phyloP scores from a whole-genome alignment of 1,284 basidiomycete species.

The Hypsizygus ulmarius region DNA sequence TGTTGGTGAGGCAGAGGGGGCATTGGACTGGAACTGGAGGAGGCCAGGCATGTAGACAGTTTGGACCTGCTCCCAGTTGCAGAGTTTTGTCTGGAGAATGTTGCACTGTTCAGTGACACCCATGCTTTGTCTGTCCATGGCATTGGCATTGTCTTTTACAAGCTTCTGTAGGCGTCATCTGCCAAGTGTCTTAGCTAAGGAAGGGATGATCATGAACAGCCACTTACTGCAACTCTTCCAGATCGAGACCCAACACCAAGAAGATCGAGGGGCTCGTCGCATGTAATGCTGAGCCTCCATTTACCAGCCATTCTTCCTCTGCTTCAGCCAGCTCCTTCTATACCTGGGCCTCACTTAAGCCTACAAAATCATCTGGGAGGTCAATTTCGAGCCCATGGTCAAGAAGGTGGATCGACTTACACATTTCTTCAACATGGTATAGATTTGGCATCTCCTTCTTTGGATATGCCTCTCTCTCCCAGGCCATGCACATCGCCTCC shows the following conservation, averaged over 20 bases:
- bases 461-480: too few relatives aligned
- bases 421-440: too few relatives aligned
- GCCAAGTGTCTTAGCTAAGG: too few relatives aligned
- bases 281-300: background rate
- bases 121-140: background rate
- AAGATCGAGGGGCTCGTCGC: constrained; percentile 9
- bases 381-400: too few relatives aligned
- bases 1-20: background rate
- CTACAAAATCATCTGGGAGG: too few relatives aligned
- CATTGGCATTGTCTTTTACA: too few relatives aligned
- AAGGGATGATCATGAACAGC: too few relatives aligned
- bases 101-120: constrained; percentile 15
- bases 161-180: too few relatives aligned
- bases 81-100: constrained; percentile 9
- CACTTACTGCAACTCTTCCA: background rate
- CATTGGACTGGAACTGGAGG: constrained; percentile 4
- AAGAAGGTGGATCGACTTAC: too few relatives aligned
- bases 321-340: background rate
- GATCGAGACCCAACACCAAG: constrained; percentile 1
- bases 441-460: too few relatives aligned
- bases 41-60: constrained; percentile 18
- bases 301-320: background rate
- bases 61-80: constrained; percentile 13
- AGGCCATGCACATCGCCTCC: too few relatives aligned
- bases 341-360: too few relatives aligned